Conservation (phyloP, 2,329 filamentous ascomycete species). For the Lecanicillium sp. region DNA sequence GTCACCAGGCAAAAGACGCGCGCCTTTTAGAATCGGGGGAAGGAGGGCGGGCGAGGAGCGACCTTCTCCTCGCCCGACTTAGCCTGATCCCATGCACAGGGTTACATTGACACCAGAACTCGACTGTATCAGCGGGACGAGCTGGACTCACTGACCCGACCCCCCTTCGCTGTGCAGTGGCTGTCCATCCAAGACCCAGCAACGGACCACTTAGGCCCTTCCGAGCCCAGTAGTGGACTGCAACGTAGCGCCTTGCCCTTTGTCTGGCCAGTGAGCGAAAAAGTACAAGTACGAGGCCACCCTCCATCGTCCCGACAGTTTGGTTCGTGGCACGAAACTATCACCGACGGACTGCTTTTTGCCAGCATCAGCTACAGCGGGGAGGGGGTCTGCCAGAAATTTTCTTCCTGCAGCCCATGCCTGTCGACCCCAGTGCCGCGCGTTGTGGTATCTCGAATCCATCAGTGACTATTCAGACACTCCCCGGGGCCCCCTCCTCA, state of each 20-base stretch:
- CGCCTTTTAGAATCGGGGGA: not conserved
- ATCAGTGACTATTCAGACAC: not conserved
- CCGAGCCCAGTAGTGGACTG: conserved; percentile 1
- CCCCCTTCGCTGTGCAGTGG: not conserved
- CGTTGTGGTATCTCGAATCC: not conserved
- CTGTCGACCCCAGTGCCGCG: not conserved
- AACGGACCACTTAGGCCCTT: not conserved
- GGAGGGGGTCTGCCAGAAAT: not conserved
- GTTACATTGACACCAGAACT: conserved; percentile 2
- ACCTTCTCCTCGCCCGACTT: too few species aligned
- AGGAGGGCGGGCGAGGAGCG: too few species aligned
- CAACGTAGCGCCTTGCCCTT: conserved; percentile 9
- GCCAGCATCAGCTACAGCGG: not conserved
- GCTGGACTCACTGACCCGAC: too few species aligned
- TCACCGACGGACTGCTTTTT: conserved; percentile 4
- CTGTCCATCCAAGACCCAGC: not conserved
- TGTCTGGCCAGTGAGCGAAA: conserved; percentile 2
- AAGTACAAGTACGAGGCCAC: conserved; percentile 13
- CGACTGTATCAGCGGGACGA: conserved; percentile 5
- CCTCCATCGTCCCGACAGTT: conserved; percentile 14
- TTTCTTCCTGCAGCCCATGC: conserved; percentile 6
- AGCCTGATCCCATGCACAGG: too few species aligned
- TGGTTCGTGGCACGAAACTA: conserved; percentile 9
- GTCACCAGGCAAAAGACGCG: not conserved
- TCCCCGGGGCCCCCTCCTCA: not conserved